A percentile compares a stretch with the other conserved stretches of the same genome.
Conservation (phyloP, 2,329 filamentous ascomycete genomes). For the Hypoxylon sp. region DNA sequence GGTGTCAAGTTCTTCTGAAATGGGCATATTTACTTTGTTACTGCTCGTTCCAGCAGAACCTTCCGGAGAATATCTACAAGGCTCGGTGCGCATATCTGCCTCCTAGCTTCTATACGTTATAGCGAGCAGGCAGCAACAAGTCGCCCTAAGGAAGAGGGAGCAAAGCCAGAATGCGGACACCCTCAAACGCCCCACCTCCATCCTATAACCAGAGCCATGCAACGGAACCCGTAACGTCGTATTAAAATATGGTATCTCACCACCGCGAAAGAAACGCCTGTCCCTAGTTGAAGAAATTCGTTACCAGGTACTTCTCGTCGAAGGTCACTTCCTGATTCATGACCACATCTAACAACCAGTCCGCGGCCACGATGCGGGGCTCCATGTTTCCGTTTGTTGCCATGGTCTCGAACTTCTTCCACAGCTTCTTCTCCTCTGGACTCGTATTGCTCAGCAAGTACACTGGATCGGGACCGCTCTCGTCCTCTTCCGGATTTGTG, state of each 20-base stretch:
- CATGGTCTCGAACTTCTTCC: conserved; percentile 85
- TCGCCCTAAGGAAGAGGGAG: neutral
- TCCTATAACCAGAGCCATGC: conserved; percentile 39
- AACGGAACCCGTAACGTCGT: conserved; percentile 30
- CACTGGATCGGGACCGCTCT: conserved; percentile 77
- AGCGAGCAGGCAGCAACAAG: neutral
- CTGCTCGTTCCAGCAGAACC: conserved; percentile 5
- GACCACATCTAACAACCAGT: conserved; percentile 91
- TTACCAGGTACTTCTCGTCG: conserved; percentile 72
- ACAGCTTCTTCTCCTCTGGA: conserved; percentile 78
- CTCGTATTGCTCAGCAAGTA: conserved; percentile 83
- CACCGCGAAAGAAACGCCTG: conserved; percentile 4
- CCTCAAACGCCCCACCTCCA: conserved; percentile 26
- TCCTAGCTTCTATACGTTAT: conserved; percentile 7
- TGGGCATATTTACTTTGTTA: neutral
- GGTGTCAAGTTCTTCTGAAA: conserved; percentile 96
- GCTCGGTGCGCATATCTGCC: neutral
- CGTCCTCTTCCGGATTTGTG: conserved; percentile 73
- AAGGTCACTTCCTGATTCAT: conserved; percentile 88
- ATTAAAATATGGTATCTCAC: conserved; percentile 21
- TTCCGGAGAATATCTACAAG: conserved; percentile 20
- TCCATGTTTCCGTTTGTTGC: conserved; percentile 83
- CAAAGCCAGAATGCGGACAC: conserved; percentile 13
- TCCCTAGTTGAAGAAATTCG: conserved; percentile 59
- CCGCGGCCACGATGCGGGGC: conserved; percentile 83